phyloP scores from a whole-genome alignment of 2,329 filamentous ascomycete genomes.

The Metarhizium rileyi region DNA sequence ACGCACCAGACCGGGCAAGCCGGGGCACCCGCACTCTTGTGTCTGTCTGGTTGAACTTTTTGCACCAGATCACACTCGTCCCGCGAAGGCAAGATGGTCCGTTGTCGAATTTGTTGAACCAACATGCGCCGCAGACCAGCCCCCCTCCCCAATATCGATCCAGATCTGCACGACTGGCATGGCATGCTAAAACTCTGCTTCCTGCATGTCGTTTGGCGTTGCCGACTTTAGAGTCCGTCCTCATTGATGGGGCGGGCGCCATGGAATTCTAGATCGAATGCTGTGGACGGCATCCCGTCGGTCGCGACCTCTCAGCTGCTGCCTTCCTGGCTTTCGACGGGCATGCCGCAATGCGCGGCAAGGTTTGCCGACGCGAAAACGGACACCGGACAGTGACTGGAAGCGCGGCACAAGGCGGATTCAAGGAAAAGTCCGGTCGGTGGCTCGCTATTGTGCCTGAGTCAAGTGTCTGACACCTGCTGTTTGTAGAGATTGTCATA shows the following conservation, averaged over 20 bases:
- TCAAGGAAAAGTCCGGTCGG: neutral
- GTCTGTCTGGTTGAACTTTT: neutral
- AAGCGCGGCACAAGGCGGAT: slow-evolving; percentile 1
- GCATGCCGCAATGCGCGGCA: neutral
- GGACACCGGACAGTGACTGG: too few relatives aligned
- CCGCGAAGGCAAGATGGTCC: too few relatives aligned
- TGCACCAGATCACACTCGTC: neutral
- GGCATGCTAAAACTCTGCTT: too few relatives aligned
- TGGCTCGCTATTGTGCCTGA: neutral
- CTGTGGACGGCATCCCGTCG: neutral
- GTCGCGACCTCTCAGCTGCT: neutral
- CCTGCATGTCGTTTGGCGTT: too few relatives aligned
- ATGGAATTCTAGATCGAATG: neutral
- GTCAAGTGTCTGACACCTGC: neutral
- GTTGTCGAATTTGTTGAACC: too few relatives aligned
- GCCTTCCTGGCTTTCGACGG: neutral
- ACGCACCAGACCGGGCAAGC: neutral
- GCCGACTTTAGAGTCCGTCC: too few relatives aligned
- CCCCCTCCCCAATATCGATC: too few relatives aligned
- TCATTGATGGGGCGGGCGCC: neutral
- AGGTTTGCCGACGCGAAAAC: neutral
- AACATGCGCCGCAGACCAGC: too few relatives aligned
- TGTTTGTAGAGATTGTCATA: too few relatives aligned
- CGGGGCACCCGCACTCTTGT: neutral
- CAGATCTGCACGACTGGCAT: too few relatives aligned